Percentiles rank a stretch among this genome's conserved stretches.
Evolutionary conservation across 768 basidiomycete genomes (phyloP).

Genomic region (Lactarius evosmus): DNA sequence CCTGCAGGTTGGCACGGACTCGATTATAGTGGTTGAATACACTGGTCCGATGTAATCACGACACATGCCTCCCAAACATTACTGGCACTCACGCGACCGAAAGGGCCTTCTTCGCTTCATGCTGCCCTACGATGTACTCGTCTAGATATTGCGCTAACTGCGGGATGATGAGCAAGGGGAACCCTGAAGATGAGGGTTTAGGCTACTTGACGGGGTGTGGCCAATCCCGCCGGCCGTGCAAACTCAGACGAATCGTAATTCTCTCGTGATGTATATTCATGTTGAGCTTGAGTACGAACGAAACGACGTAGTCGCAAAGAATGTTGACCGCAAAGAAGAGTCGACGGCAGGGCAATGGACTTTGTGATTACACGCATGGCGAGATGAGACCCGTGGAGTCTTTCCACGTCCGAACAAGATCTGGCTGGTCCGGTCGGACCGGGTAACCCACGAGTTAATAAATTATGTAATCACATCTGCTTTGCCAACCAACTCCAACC

Average conservation of each 20-base stretch:
- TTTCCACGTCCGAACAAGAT: not conserved
- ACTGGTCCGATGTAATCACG: constrained; percentile 38
- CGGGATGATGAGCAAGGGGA: constrained; percentile 6
- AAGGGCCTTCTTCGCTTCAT: constrained; percentile 87
- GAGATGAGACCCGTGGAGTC: not conserved
- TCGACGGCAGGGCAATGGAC: not conserved
- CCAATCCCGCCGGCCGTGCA: constrained; percentile 21
- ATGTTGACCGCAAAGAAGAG: not conserved
- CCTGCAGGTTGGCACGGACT: constrained; percentile 64
- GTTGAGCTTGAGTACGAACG: constrained; percentile 27
- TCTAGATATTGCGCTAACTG: constrained; percentile 84
- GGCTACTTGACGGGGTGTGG: constrained; percentile 53
- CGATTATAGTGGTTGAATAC: constrained; percentile 96
- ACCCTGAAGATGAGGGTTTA: not conserved
- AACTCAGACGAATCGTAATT: constrained; percentile 12
- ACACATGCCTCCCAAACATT: not conserved
- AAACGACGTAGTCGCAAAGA: constrained; percentile 12
- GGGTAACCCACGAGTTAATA: not conserved
- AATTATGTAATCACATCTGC: not conserved
- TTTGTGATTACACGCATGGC: constrained; percentile 12
- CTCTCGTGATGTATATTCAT: constrained; percentile 25
- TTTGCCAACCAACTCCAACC: not conserved
- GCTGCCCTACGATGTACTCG: constrained; percentile 89
- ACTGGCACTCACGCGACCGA: constrained; percentile 78
- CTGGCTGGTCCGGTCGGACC: not conserved